These are phyloP conservation scores for Suhomyces sp. DNA, from an alignment of 805 yeast genomes.

Conservation along the genomic window DNA sequence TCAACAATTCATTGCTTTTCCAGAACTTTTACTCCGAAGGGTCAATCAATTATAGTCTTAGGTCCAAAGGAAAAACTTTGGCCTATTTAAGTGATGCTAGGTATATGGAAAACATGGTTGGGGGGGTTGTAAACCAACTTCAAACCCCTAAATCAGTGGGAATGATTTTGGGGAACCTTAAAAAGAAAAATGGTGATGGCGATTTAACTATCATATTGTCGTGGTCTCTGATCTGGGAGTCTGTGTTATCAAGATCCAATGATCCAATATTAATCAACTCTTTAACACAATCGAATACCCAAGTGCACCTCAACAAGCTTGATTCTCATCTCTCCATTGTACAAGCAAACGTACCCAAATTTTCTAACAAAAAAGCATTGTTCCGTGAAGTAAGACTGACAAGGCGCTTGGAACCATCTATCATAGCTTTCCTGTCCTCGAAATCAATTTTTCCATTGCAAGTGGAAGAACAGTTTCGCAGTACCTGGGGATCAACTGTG, in stretches of 20 bases:
- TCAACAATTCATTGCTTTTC: slow-evolving; percentile 32
- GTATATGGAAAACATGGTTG: slow-evolving; percentile 47
- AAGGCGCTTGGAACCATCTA: too few relatives aligned
- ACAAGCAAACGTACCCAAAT: too few relatives aligned
- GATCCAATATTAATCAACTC: too few relatives aligned
- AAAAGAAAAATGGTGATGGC: slow-evolving; percentile 46
- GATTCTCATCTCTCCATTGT: neutral
- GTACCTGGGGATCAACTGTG: slow-evolving; percentile 47
- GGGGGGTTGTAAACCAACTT: slow-evolving; percentile 29
- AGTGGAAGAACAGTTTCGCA: slow-evolving; percentile 1
- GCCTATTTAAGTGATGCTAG: slow-evolving; percentile 39
- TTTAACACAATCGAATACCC: too few relatives aligned
- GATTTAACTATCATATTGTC: slow-evolving; percentile 36
- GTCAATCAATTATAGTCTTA: slow-evolving; percentile 22
- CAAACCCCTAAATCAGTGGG: slow-evolving; percentile 27
- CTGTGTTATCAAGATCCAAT: slow-evolving; percentile 1
- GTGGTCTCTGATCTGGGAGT: slow-evolving; percentile 21
- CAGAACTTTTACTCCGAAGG: slow-evolving; percentile 24
- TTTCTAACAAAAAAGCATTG: too few relatives aligned
- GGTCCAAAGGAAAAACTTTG: slow-evolving; percentile 10
- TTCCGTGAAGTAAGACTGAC: too few relatives aligned
- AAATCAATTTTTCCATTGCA: slow-evolving; percentile 17
- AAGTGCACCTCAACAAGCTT: slow-evolving; percentile 1
- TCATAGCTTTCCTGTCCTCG: too few relatives aligned
- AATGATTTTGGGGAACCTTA: slow-evolving; percentile 36